Evolutionary conservation across 805 yeast genomes (phyloP), one percentile per base, ranked within the genome.

Genomic region (Yarrowia sp.): DNA sequence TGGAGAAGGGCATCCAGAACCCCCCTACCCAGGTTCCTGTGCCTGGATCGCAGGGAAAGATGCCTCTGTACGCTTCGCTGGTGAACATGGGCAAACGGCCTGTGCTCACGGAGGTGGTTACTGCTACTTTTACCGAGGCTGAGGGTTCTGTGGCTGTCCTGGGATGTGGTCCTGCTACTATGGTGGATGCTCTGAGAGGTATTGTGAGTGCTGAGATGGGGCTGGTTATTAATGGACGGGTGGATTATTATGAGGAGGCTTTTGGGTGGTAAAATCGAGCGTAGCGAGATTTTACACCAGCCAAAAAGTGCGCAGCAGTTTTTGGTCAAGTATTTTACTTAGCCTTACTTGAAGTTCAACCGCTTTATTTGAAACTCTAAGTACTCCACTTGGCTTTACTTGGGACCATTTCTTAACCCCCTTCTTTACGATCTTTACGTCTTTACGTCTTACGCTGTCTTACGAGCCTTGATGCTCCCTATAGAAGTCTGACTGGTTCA

Each of bases 221-320:
- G 42, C 69, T 79, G 65, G 75, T 79, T 66, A 75, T 81, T 15
- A 79, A 83, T 55, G 82, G 90, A 8, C 70, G 79, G 53, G 84
- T 90, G 19, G 93, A 89, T 70, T 87, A 87, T 73, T 87, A 82
- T 74, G 97, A 91, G 75, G 93, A 89, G 74, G 82, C 89, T 61
- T 92, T 89, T 78, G 81, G 84, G 14, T 90, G 97, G 96, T 87
- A 74, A 41, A 32, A 15, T 5, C 16, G 15, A 35, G 55, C 38
- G 55, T 7, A 48, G 52, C 52, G 52, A 48, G 32, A 14, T 11
- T 26, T 45, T 26, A 19, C 19, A 19, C 19, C 32, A 26, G 32
- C 32, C 32, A 26, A 26, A 26, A 26, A 26, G 32, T 26, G 32
- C 32, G 32, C 4, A 26, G 19, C 19, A 19, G 19, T 19, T 19